phyloP scores from a whole-genome alignment of 441 rosid genomes.

The Omphalea diandra region DNA sequence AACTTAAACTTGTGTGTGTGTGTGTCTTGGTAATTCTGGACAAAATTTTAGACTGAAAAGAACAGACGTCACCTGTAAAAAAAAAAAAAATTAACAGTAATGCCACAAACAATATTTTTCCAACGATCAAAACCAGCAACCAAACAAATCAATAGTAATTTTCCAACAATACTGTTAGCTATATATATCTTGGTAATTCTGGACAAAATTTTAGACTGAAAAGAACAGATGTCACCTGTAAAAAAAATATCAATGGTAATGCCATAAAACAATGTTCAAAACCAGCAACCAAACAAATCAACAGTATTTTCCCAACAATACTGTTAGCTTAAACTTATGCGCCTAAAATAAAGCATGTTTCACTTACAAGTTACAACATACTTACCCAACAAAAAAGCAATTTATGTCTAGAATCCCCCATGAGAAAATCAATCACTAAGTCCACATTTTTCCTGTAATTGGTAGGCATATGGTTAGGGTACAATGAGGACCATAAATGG shows the following conservation, averaged over 20 bases:
- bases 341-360: not conserved
- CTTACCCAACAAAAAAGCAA: constrained; percentile 89
- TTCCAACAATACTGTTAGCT: too few species aligned
- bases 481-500: not conserved
- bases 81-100: not conserved
- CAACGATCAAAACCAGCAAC: not conserved
- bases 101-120: not conserved
- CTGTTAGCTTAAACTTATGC: not conserved
- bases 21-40: not conserved
- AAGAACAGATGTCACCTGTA: not conserved
- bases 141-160: too few species aligned
- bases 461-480: constrained; percentile 15
- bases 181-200: too few species aligned
- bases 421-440: constrained; percentile 49
- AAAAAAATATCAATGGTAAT: not conserved
- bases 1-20: not conserved
- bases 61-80: not conserved
- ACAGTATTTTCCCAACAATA: not conserved
- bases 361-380: constrained; percentile 2
- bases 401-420: constrained; percentile 58
- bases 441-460: constrained; percentile 63
- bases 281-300: not conserved
- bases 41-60: not conserved
- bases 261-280: not conserved
- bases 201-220: not conserved